Base-by-base conservation (phyloP, 2,329 filamentous ascomycete species). In the Fusarium sambucinum region DNA sequence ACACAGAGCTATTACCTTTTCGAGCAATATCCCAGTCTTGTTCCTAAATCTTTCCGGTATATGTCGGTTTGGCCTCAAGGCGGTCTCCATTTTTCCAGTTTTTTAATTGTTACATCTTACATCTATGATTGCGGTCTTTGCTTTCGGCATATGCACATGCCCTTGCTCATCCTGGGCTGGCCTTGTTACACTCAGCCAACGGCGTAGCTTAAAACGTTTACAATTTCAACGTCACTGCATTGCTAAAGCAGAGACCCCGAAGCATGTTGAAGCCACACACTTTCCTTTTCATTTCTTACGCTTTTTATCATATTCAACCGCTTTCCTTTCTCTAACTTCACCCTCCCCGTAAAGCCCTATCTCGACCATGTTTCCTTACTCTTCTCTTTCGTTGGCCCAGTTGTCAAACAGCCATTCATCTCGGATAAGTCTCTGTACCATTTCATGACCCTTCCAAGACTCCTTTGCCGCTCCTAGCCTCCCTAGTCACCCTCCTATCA, bases 391-490 rank as follows among this genome's bases (percentile, higher is more conserved):
- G 73, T 74, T 74, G 72, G 73, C 52, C 64, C 65, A 68, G 62
- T 59, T 64, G 57, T 60, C 44, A 56, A 67, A 66, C 67, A 47
- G 55, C 55, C 44, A 30, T 61, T 54, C 56, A 25, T 66, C 54
- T 71, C 37, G 56, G 59, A 61, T 63, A 55, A 61, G 53, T 63
- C 57, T 70, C 54, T 66, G 55, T 62, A 42, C 55, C 57, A 68
- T 68, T 58, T 59, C 50, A 59, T 63, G 58, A 40, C 58, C 54
- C 30, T 57, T 66, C 54, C 54, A 63, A 66, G 59, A 41, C 59
- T 64, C 61, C 47, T 59, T 66, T 73, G 64, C 67, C 75, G 74
- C 76, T 76, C 71, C 73, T 68, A 77, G 72, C 73, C 76, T 71
- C 52, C 58, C 66, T 66, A 61, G 60, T 63, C 67, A 55, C 60